These are phyloP conservation scores for Wickerhamiella pararugosa DNA, from an alignment of 1,139 yeast species.

Conservation along the genomic window DNA sequence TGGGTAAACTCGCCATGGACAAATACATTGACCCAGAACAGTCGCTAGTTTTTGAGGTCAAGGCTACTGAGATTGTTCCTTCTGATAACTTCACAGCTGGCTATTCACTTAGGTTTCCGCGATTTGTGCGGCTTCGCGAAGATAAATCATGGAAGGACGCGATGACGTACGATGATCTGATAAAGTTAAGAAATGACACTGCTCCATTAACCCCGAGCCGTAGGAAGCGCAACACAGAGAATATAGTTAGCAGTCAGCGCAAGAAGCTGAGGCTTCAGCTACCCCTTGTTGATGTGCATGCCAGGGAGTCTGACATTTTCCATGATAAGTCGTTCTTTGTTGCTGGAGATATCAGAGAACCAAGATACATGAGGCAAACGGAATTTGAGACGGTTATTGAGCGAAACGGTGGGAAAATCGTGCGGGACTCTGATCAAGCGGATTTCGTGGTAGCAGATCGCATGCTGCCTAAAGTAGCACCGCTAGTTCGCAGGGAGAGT, in stretches of 20 bases:
- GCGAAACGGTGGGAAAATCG: constrained; percentile 22
- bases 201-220: constrained; percentile 1
- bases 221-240: neutral
- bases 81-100: constrained; percentile 44
- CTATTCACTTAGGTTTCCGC: constrained; percentile 60
- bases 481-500: constrained; percentile 30
- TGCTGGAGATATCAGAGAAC: constrained; percentile 18
- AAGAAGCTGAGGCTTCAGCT: constrained; percentile 9
- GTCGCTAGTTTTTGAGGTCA: constrained; percentile 70
- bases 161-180: constrained; percentile 38
- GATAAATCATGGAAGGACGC: constrained; percentile 52
- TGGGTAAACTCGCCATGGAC: constrained; percentile 35
- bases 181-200: constrained; percentile 14
- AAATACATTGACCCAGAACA: constrained; percentile 70
- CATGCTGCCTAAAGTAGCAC: constrained; percentile 32
- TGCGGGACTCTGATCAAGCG: constrained; percentile 14
- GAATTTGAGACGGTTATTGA: constrained; percentile 18
- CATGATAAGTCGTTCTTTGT: constrained; percentile 17
- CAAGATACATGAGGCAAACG: constrained; percentile 14
- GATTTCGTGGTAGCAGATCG: constrained; percentile 36
- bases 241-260: neutral
- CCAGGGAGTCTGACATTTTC: constrained; percentile 9
- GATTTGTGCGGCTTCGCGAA: constrained; percentile 49
- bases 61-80: constrained; percentile 58
- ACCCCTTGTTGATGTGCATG: neutral